Percentiles rank a stretch among this genome's conserved stretches.
Conservation (phyloP, 768 basidiomycete species). For the Mycena venus region DNA sequence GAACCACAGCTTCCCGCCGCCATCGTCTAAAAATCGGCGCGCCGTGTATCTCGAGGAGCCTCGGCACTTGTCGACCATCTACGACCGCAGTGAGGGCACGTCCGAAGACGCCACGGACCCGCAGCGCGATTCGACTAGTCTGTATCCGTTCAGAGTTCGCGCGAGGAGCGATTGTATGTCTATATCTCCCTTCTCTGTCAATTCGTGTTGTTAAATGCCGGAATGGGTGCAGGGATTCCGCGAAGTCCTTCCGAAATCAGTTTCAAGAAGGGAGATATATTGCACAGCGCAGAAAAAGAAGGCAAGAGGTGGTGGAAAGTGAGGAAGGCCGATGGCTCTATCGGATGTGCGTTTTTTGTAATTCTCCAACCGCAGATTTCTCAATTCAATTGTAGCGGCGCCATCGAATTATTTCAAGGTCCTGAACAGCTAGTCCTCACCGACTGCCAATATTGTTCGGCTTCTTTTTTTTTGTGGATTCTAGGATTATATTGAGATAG, state of each 20-base stretch:
- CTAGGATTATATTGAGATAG: no score
- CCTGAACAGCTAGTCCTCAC: background rate
- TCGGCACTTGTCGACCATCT: conserved; percentile 30
- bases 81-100: conserved; percentile 11
- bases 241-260: conserved; percentile 82
- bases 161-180: conserved; percentile 26
- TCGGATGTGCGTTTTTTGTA: conserved; percentile 62
- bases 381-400: conserved; percentile 13
- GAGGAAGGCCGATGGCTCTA: conserved; percentile 65
- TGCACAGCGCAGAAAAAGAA: conserved; percentile 76
- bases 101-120: background rate
- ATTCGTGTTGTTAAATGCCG: conserved; percentile 38
- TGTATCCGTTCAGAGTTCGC: conserved; percentile 27
- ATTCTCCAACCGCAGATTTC: background rate
- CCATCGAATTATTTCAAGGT: conserved; percentile 34
- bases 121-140: background rate
- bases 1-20: conserved; percentile 8
- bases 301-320: conserved; percentile 80
- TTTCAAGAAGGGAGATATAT: conserved; percentile 79
- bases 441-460: no score
- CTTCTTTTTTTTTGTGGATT: no score
- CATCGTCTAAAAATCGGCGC: conserved; percentile 21
- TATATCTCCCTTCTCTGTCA: background rate
- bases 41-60: conserved; percentile 20
- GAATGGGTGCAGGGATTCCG: conserved; percentile 47